Evolutionary conservation across 2,329 filamentous ascomycete species (phyloP), one percentile per base, ranked within the genome.

Genomic region (Fusarium xylarioides): DNA sequence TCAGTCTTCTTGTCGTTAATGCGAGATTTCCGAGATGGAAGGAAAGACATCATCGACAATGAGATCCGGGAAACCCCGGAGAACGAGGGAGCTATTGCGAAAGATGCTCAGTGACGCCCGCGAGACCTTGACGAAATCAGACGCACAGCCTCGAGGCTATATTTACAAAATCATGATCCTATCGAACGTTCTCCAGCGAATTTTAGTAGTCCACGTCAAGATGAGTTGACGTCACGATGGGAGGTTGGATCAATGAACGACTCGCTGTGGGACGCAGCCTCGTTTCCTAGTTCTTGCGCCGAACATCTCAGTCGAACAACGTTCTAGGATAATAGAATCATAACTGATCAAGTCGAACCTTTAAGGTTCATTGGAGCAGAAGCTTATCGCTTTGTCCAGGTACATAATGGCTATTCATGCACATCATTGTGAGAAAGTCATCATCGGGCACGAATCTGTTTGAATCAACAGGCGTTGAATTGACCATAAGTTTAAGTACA

Each of bases 11-110:
- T 85, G 12, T 81, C 81, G 1, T 78, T 85, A 8, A 85, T 85
- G 84, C 81, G 83, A 23, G 84, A 85, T 61, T 85, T 85, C 50
- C 79, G 83, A 14, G 84, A 85, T 53, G 84, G 84, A 4, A 81
- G 76, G 28, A 85, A 85, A 70, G 83, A 85, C 26, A 84, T 85
- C 53, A 74, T 84, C 18, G 80, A 83, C 47, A 81, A 85, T 37
- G 79, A 84, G 74, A 83, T 85, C 32, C 78, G 79, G 11, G 79
- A 81, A 46, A 82, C 76, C 2, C 70, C 74, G 1, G 75, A 68
- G 9, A 66, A 55, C n/a, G 74, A 58, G 23, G 64, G 56, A 4
- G 66, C 57, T 40, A 16, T 54, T 28, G 30, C 35, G 4, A 64
- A 62, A 15, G 55, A 63, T 16, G 14, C 65, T 11, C 61, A 78